Base-by-base conservation (phyloP, 23 red algal species). In the Gracilariopsis chorda region DNA sequence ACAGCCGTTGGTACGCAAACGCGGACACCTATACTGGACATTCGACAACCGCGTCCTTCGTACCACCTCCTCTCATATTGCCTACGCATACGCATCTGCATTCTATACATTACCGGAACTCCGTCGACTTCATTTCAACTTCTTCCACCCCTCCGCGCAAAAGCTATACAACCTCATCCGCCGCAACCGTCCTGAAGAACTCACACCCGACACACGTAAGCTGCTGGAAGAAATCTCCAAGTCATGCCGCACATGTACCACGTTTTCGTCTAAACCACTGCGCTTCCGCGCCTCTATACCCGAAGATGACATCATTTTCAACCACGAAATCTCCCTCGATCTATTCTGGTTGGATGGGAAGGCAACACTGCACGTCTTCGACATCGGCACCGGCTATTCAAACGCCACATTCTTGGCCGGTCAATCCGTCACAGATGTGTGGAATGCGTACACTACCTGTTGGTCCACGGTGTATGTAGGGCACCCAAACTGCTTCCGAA, bases 101-200 rank as follows among this genome's bases (percentile, higher is more conserved):
- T 25, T 80, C 28, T 80, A 41, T 41, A 55, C 76, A 11, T 30
- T 14, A 32, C 33, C n/a, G 12, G 53, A 63, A 40, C 78, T 83
- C 7, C 51, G 52, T 28, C 1, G 19, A 44, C 2, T 59, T 1
- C 51, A 83, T 48, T 10, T 47, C 5, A 10, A 65, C 78, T 65
- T 83, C 52, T 83, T 10, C n/a, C 78, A 83, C 53, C 78, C 78
- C 2, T 36, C 47, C 1, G 51, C 34, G 29, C 16, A 83, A 3
- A 83, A 83, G 33, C 78, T 83, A 44, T 83, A 35, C 53, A 65
- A 83, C 23, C 56, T 82, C 36, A 9, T 82, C 48, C 20, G 35
- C 14, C 6, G 6, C 12, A 49, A 45, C 19, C 4, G 5, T 32
- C 53, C 53, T 9, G 51, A 64, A 42, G 29, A 48, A 6, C n/a